Evolutionary conservation across 495 filamentous ascomycete genomes (phyloP).

Genomic region (Rostrohypoxylon terebratum): DNA sequence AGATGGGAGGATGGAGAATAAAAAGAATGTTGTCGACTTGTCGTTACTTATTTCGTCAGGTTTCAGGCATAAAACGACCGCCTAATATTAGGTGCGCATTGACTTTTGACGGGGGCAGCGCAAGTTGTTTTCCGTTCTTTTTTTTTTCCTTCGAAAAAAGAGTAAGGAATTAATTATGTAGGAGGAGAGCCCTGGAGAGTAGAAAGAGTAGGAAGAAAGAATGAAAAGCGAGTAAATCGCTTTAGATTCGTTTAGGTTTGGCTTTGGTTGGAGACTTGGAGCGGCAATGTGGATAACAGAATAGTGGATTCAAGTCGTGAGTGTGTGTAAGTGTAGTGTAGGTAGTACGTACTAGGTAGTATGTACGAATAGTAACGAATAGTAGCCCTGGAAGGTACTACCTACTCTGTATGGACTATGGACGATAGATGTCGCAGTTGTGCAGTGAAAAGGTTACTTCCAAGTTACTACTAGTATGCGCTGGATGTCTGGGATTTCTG

Average conservation of each 20-base stretch:
- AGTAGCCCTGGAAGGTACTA: too few relatives aligned
- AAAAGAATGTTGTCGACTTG: slow-evolving; percentile 36
- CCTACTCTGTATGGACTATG: too few relatives aligned
- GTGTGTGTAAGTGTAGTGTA: background rate
- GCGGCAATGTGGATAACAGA: background rate
- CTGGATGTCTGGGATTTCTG: slow-evolving; percentile 7
- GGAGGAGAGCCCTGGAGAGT: too few relatives aligned
- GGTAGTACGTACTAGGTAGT: too few relatives aligned
- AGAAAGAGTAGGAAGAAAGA: background rate
- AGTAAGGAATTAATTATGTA: slow-evolving; percentile 10
- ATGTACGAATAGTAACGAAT: too few relatives aligned
- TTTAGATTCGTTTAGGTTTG: slow-evolving; percentile 3
- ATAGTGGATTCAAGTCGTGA: slow-evolving; percentile 9
- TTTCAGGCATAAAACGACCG: slow-evolving; percentile 21
- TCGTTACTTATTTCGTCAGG: slow-evolving; percentile 30
- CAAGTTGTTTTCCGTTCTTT: background rate
- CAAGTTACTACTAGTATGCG: too few relatives aligned
- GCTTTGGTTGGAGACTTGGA: background rate
- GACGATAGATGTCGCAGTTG: too few relatives aligned
- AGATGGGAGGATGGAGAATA: background rate
- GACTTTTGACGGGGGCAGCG: slow-evolving; percentile 17
- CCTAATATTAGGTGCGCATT: slow-evolving; percentile 30
- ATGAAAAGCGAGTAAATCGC: slow-evolving; percentile 10
- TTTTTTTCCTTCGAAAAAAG: background rate
- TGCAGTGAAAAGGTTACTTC: too few relatives aligned